phyloP scores from a whole-genome alignment of 1,284 basidiomycete species.

The Athelia psychrophila region DNA sequence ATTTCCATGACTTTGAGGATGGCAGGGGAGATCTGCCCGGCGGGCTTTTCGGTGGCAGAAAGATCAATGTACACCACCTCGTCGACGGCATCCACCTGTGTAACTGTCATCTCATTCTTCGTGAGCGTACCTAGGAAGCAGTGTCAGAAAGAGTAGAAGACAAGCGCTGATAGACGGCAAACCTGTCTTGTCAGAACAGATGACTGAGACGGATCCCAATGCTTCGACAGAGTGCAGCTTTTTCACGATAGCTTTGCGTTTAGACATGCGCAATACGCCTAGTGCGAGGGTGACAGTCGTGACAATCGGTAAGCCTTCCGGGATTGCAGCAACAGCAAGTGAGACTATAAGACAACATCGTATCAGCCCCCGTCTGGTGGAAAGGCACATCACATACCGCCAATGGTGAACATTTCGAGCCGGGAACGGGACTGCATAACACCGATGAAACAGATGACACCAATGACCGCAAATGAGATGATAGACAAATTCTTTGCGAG shows the following conservation, averaged over 20 bases:
- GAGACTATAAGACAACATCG: slow-evolving; percentile 60
- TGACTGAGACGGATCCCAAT: slow-evolving; percentile 90
- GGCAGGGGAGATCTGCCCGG: slow-evolving; percentile 43
- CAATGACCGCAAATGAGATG: slow-evolving; percentile 91
- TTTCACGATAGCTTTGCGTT: slow-evolving; percentile 95
- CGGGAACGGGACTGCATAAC: slow-evolving; percentile 85
- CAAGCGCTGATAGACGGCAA: neutral
- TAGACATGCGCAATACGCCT: slow-evolving; percentile 92
- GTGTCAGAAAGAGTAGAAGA: slow-evolving; percentile 6
- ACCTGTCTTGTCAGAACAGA: slow-evolving; percentile 98
- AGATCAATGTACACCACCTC: slow-evolving; percentile 73
- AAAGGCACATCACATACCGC: slow-evolving; percentile 53
- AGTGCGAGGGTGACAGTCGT: slow-evolving; percentile 96
- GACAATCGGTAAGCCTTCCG: slow-evolving; percentile 95
- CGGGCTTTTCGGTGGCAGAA: slow-evolving; percentile 11
- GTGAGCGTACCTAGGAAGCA: slow-evolving; percentile 79
- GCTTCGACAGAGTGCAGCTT: slow-evolving; percentile 95
- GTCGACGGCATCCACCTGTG: slow-evolving; percentile 84
- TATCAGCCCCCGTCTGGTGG: slow-evolving; percentile 2
- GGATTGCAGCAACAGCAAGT: slow-evolving; percentile 95
- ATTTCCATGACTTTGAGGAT: slow-evolving; percentile 63
- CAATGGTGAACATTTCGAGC: slow-evolving; percentile 99
- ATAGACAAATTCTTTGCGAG: slow-evolving; percentile 91
- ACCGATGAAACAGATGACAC: slow-evolving; percentile 90
- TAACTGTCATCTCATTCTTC: slow-evolving; percentile 94